Conservation (phyloP, 169 alveolate species). For the Plasmodium blacklocki region DNA sequence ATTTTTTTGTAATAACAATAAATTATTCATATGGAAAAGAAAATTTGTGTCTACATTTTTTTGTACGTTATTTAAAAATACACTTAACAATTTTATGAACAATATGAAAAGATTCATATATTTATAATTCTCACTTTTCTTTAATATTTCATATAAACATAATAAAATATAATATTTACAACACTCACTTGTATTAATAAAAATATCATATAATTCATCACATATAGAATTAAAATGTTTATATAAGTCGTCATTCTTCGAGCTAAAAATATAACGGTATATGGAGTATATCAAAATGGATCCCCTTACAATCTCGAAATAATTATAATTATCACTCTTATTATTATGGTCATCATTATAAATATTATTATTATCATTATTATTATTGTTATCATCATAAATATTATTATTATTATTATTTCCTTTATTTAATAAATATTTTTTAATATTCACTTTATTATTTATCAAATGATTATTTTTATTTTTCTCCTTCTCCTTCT, state of each 20-base stretch:
- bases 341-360: background rate
- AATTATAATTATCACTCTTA: background rate
- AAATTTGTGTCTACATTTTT: background rate
- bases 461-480: background rate
- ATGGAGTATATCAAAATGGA: slow-evolving; percentile 24
- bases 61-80: slow-evolving; percentile 50
- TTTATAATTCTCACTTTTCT: slow-evolving; percentile 46
- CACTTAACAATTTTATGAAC: slow-evolving; percentile 28
- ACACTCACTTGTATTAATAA: background rate
- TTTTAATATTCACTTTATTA: background rate
- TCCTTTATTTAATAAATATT: background rate
- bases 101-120: slow-evolving; percentile 38
- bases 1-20: slow-evolving; percentile 44
- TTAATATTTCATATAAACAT: slow-evolving; percentile 53
- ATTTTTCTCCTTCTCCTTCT: background rate
- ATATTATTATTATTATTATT: background rate
- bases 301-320: slow-evolving; percentile 42
- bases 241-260: slow-evolving; percentile 28
- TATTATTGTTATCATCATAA: background rate
- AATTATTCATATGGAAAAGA: slow-evolving; percentile 45
- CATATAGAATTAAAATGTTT: slow-evolving; percentile 19
- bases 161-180: slow-evolving; percentile 35
- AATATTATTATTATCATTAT: background rate
- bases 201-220: slow-evolving; percentile 46
- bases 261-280: slow-evolving; percentile 20